Base-by-base conservation (phyloP, 768 basidiomycete genomes). In the Rhodotorula sphaerocarpa region DNA sequence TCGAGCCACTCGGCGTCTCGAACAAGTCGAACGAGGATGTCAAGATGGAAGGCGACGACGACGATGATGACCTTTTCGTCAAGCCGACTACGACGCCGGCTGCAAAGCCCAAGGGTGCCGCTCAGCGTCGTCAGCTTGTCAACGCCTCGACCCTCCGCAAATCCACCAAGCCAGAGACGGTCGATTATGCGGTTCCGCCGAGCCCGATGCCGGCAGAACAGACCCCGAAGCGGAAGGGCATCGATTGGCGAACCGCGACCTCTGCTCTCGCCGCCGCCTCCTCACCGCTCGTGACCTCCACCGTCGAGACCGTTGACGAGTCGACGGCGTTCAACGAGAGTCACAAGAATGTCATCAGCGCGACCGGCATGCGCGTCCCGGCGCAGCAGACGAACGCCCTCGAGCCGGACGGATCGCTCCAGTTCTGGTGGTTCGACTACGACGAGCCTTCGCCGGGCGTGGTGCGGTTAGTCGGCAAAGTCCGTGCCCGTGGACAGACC, bases 341-440 rank as follows among this genome's bases (percentile, higher is more conserved):
- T 80, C 65, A 80, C 69, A 82, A 81, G 46, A 71, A 78, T 7
- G 78, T 81, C 36, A 70, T 55, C 16, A 79, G 62, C 36, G 53
- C 61, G 57, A 66, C 41, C 50, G 56, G 50, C 46, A 52, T 58
- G 50, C 67, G 63, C 53, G 66, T 57, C 11, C 59, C 43, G 20
- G 56, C 59, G 27, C 46, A 52, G 15, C 56, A 57, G 39, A 63
- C 79, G 52, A 72, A 76, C 45, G 85, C 85, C 0, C 79, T 91
- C 3, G 89, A 96, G 72, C 77, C 82, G 7, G 90, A 95, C 67
- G 90, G 89, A 3, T 86, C 84, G 5, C 77, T 97, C 20, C 82
- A 82, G 31, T 91, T 99, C 79, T 99, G 86, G 79, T 99, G 95
- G 95, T 79, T 96, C 27, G 95, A 99, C 73, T 90, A 90, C 71